Evolutionary conservation across 371 early-diverging fungal species (phyloP), one percentile per base, ranked within the genome.

Genomic region (Rhizopus delemar): DNA sequence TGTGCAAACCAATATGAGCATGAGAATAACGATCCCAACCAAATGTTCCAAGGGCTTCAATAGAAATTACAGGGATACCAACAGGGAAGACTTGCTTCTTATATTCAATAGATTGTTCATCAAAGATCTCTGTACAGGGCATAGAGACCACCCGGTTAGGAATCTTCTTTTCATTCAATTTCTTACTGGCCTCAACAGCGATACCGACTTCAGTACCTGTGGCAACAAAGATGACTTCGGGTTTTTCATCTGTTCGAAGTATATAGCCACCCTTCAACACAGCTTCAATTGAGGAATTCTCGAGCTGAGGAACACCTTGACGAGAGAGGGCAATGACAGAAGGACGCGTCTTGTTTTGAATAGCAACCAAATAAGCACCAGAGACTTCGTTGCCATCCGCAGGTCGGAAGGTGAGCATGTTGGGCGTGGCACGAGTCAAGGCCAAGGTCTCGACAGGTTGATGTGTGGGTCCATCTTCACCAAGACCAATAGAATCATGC

Each of bases 401-500:
- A 43, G 99, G 99, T 61, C 99, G 90, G 68, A 97, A 74, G 57
- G 86, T 85, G 45, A 90, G 73, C 69, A 93, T 78, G 81, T 95
- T 93, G 50, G 99, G 99, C n/a, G 94, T 90, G 11, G 98, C 97
- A 56, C 99, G 91, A 33, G 96, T 78, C 61, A 88, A 75, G 43
- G 97, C 86, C 64, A 99, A 70, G 9, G 95, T 95, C 77, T 99
- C 99, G 51, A 99, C 93, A 12, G 99, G 99, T 81, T 99, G 99
- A 81, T 99, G 99, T 22, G 99, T 99, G 35, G 99, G 99, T 9
- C 99, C 99, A 77, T 99, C 99, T 78, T 99, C 99, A 68, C 93
- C 93, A 46, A 98, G 85, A 63, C 98, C 99, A 63, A 99, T 97
- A n/a, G 99, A 98, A 83, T 99, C 99, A 85, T 99, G 99, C 58